phyloP scores from a whole-genome alignment of 192 early-diverging fungal species.

The Rhizoclosmatium globosum region DNA sequence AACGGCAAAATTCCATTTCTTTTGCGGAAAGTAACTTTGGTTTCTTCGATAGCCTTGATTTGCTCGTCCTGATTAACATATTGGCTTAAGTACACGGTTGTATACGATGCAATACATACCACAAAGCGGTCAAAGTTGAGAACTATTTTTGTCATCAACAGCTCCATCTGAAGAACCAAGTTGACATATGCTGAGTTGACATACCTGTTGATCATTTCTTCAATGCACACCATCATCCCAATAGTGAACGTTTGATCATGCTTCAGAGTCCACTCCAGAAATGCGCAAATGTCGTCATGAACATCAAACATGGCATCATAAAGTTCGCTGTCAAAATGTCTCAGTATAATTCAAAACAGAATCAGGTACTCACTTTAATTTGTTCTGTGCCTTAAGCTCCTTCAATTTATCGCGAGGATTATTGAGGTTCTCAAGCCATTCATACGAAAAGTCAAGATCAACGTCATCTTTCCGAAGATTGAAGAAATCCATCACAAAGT shows the following conservation, averaged over 20 bases:
- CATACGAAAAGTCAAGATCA: slow-evolving; percentile 19
- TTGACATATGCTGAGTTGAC: slow-evolving; percentile 78
- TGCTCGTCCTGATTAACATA: slow-evolving; percentile 75
- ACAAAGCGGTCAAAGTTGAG: slow-evolving; percentile 81
- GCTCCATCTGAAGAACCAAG: slow-evolving; percentile 70
- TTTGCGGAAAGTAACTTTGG: slow-evolving; percentile 86
- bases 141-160: slow-evolving; percentile 69
- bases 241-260: slow-evolving; percentile 62
- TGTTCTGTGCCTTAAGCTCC: slow-evolving; percentile 75
- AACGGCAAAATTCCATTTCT: slow-evolving; percentile 90
- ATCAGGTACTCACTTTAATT: slow-evolving; percentile 62
- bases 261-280: slow-evolving; percentile 79
- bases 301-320: slow-evolving; percentile 83
- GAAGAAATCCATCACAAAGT: slow-evolving; percentile 91
- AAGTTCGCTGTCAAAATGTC: slow-evolving; percentile 65
- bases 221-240: slow-evolving; percentile 85
- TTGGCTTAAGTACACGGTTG: background rate
- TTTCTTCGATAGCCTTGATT: slow-evolving; percentile 88
- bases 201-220: slow-evolving; percentile 73
- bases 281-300: slow-evolving; percentile 71
- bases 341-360: background rate
- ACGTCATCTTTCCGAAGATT: slow-evolving; percentile 52
- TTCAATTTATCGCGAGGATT: slow-evolving; percentile 63
- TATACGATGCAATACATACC: slow-evolving; percentile 27
- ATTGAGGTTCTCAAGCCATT: slow-evolving; percentile 61